Percentiles rank a stretch among this genome's conserved stretches.
Conservation (phyloP, 441 rosid genomes). For the Jatropha multifida region DNA sequence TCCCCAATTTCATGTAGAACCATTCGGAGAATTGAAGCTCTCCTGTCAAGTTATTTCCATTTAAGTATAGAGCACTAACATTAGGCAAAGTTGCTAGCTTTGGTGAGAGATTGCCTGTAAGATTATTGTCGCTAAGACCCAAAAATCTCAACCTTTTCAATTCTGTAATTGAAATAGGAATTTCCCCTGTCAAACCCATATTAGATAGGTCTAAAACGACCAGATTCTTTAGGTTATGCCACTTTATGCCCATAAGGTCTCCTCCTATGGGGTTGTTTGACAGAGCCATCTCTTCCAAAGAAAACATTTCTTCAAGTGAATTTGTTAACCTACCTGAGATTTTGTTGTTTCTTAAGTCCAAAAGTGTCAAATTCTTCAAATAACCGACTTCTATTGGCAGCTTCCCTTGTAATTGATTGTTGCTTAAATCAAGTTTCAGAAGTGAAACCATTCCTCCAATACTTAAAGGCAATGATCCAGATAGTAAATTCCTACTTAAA, state of each 20-base stretch:
- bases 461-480: conserved; percentile 58
- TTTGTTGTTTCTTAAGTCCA: conserved; percentile 71
- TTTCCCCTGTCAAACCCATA: conserved; percentile 52
- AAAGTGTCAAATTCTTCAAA: conserved; percentile 66
- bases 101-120: conserved; percentile 55
- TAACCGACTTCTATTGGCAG: conserved; percentile 47
- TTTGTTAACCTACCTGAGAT: conserved; percentile 61
- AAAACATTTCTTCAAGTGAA: conserved; percentile 53
- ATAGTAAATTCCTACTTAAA: conserved; percentile 66
- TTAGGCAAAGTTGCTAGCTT: conserved; percentile 62
- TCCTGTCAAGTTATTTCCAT: conserved; percentile 84
- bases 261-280: conserved; percentile 67
- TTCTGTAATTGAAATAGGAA: conserved; percentile 57
- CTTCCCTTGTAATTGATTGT: conserved; percentile 60
- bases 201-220: conserved; percentile 66
- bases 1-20: conserved; percentile 68
- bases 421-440: conserved; percentile 82
- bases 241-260: conserved; percentile 43
- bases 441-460: conserved; percentile 56
- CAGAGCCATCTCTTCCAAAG: conserved; percentile 61
- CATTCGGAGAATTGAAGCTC: conserved; percentile 51
- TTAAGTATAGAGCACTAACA: conserved; percentile 59
- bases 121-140: conserved; percentile 70
- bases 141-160: conserved; percentile 72
- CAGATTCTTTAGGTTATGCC: conserved; percentile 57